Evolutionary conservation across 1,284 basidiomycete species (phyloP).

Genomic region (Sparassis latifolia): DNA sequence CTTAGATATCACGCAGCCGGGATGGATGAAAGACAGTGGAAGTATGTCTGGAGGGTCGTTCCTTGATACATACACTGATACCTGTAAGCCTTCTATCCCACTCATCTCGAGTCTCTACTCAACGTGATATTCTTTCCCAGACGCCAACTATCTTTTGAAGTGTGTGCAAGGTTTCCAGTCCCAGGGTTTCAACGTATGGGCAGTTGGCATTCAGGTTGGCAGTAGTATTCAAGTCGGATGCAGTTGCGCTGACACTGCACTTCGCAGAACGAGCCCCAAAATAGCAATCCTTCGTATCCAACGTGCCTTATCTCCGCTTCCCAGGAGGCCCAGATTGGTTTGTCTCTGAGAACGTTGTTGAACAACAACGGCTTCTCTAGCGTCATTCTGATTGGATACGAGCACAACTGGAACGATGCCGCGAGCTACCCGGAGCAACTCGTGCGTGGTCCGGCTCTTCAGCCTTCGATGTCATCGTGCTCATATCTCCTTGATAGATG

Average conservation of each 20-base stretch:
- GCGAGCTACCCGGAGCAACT: conserved; percentile 41
- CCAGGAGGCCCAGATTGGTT: conserved; percentile 37
- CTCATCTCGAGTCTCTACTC: neutral
- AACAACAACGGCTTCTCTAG: conserved; percentile 36
- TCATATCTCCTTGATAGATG: conserved; percentile 29
- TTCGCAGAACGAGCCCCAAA: conserved; percentile 45
- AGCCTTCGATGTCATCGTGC: neutral
- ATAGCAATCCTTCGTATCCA: conserved; percentile 39
- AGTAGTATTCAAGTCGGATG: neutral
- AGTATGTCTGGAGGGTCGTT: conserved; percentile 41
- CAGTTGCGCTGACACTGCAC: neutral
- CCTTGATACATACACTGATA: conserved; percentile 26
- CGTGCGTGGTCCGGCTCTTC: conserved; percentile 20
- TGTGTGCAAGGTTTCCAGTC: conserved; percentile 37
- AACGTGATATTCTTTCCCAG: conserved; percentile 18
- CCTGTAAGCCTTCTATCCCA: conserved; percentile 26
- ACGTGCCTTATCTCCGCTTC: conserved; percentile 32
- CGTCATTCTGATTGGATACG: conserved; percentile 41
- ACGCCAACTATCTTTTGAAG: conserved; percentile 40
- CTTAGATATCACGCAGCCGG: conserved; percentile 30
- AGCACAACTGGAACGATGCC: conserved; percentile 47
- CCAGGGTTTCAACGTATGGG: conserved; percentile 37
- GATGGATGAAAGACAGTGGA: conserved; percentile 44
- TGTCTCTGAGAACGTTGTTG: conserved; percentile 36
- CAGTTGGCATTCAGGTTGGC: conserved; percentile 40